Percentiles rank a stretch among this genome's conserved stretches.
Conservation (phyloP, 129 eudicot genomes). For the Flaveria linearis region DNA sequence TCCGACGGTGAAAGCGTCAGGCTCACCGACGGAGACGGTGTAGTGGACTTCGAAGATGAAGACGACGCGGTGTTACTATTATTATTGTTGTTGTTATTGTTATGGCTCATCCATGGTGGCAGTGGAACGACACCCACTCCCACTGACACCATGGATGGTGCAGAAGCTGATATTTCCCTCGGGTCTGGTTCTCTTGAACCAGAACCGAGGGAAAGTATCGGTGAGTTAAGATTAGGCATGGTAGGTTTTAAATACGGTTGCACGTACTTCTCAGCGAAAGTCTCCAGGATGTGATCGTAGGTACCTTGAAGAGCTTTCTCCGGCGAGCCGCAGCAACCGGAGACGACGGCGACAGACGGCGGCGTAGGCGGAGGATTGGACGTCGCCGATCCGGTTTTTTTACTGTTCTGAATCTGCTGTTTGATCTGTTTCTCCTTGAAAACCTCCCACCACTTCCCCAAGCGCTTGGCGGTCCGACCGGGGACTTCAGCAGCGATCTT, state of each 20-base stretch:
- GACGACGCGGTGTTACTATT: slow-evolving; percentile 28
- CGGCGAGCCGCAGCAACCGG: slow-evolving; percentile 47
- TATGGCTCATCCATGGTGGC: slow-evolving; percentile 54
- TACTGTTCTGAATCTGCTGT: slow-evolving; percentile 41
- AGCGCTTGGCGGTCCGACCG: slow-evolving; percentile 62
- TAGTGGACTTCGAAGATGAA: slow-evolving; percentile 44
- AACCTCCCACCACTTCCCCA: slow-evolving; percentile 83
- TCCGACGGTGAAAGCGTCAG: slow-evolving; percentile 61
- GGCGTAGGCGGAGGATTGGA: slow-evolving; percentile 17
- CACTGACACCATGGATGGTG: background rate
- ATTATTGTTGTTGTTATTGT: background rate
- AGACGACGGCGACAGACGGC: slow-evolving; percentile 33
- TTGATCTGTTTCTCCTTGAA: slow-evolving; percentile 62
- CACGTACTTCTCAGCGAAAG: slow-evolving; percentile 72
- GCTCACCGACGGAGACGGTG: slow-evolving; percentile 61
- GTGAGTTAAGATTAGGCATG: slow-evolving; percentile 44
- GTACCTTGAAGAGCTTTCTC: slow-evolving; percentile 51
- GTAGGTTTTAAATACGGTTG: slow-evolving; percentile 41
- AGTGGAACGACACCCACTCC: background rate
- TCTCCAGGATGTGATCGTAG: slow-evolving; percentile 65
- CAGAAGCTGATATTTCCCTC: background rate
- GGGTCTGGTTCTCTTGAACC: slow-evolving; percentile 20
- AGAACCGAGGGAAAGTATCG: slow-evolving; percentile 43
- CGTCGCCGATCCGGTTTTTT: slow-evolving; percentile 13
- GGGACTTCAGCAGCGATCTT: slow-evolving; percentile 69